phyloP scores from a whole-genome alignment of 805 yeast genomes.

The Scheffersomyces amazonensis region DNA sequence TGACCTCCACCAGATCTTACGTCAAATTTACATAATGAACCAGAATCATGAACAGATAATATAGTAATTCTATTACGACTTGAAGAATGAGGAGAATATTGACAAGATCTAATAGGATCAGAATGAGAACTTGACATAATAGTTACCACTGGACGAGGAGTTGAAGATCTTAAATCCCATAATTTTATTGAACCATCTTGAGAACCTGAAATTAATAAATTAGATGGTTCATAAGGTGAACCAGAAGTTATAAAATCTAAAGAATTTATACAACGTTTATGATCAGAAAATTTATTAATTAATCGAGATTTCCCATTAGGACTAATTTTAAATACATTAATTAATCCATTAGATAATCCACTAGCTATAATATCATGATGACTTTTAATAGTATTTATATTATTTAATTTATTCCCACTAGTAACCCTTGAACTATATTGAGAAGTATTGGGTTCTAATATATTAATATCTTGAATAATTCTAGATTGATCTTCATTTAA shows the following conservation, averaged over 20 bases:
- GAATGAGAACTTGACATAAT: slow-evolving; percentile 54
- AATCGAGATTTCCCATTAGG: slow-evolving; percentile 31
- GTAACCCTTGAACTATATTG: not conserved
- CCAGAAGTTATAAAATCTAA: slow-evolving; percentile 29
- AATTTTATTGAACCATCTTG: slow-evolving; percentile 77
- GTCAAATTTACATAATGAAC: slow-evolving; percentile 85
- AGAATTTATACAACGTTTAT: slow-evolving; percentile 40
- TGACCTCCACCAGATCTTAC: slow-evolving; percentile 40
- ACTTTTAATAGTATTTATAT: slow-evolving; percentile 38
- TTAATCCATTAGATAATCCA: slow-evolving; percentile 37
- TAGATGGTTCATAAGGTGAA: slow-evolving; percentile 10
- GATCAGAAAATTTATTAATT: slow-evolving; percentile 30
- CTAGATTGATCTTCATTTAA: slow-evolving; percentile 27
- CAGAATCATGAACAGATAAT: slow-evolving; percentile 85
- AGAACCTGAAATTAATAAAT: slow-evolving; percentile 51
- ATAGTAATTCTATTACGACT: slow-evolving; percentile 44
- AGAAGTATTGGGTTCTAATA: slow-evolving; percentile 22
- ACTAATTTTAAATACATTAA: slow-evolving; percentile 28
- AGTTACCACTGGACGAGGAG: slow-evolving; percentile 46
- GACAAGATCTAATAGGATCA: slow-evolving; percentile 65
- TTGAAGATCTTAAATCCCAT: slow-evolving; percentile 63
- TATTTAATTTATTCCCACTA: slow-evolving; percentile 20
- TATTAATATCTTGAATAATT: slow-evolving; percentile 31
- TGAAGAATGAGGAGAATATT: slow-evolving; percentile 50
- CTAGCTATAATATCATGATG: slow-evolving; percentile 33